Conservation (phyloP, 345 rosid genomes). For the Gynandropsis gynandra region DNA sequence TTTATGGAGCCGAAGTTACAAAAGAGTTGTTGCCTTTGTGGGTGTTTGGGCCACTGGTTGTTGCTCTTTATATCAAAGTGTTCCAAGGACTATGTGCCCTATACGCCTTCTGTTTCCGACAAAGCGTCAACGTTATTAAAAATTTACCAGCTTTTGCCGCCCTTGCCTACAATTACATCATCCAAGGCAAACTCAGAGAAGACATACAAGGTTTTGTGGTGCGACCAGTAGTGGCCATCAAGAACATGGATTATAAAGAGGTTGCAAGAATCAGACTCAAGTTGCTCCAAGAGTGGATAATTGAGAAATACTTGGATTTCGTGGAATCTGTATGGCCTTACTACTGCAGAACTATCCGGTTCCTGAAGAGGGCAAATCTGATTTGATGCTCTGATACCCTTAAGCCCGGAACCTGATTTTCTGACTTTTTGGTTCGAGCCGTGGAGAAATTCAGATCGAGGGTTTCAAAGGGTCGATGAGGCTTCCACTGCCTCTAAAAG, state of each 20-base stretch:
- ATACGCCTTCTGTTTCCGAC: slow-evolving; percentile 69
- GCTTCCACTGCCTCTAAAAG: neutral
- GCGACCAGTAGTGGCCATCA: slow-evolving; percentile 51
- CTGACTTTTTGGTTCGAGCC: slow-evolving; percentile 9
- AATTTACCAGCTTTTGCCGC: slow-evolving; percentile 53
- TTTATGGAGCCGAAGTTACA: slow-evolving; percentile 70
- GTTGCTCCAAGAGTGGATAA: slow-evolving; percentile 50
- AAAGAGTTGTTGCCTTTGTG: slow-evolving; percentile 79
- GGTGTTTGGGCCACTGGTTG: slow-evolving; percentile 69
- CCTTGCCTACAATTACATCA: slow-evolving; percentile 41
- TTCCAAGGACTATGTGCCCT: slow-evolving; percentile 54
- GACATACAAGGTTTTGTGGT: slow-evolving; percentile 35
- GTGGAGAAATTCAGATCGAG: no score
- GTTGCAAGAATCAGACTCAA: slow-evolving; percentile 40
- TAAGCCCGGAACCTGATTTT: slow-evolving; percentile 7
- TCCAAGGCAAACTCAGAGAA: slow-evolving; percentile 60
- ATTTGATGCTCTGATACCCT: slow-evolving; percentile 27
- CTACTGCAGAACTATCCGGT: slow-evolving; percentile 90
- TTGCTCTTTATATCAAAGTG: slow-evolving; percentile 62
- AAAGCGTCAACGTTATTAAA: slow-evolving; percentile 39
- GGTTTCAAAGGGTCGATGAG: no score
- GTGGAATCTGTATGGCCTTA: slow-evolving; percentile 90
- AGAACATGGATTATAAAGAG: slow-evolving; percentile 62
- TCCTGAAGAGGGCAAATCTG: slow-evolving; percentile 83
- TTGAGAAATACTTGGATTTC: slow-evolving; percentile 67